Conservation (phyloP, 1,284 basidiomycete species). For the Pisolithus thermaeus region DNA sequence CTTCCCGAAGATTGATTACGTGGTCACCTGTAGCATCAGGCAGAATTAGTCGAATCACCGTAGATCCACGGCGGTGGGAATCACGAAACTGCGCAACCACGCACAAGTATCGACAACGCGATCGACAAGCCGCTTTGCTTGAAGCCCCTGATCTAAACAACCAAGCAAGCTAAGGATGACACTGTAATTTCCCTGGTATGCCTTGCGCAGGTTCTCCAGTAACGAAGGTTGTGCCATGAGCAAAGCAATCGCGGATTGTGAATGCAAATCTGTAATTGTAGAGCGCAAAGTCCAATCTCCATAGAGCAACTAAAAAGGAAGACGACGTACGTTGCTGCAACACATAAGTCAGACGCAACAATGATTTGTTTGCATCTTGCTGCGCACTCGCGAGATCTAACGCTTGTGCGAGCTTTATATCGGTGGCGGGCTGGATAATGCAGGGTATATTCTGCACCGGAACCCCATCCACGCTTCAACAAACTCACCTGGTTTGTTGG, state of each 20-base stretch:
- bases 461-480: neutral
- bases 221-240: conserved; percentile 75
- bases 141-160: conserved; percentile 77
- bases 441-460: neutral
- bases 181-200: conserved; percentile 86
- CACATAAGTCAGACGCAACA: conserved; percentile 81
- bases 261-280: conserved; percentile 46
- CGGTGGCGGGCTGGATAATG: conserved; percentile 37
- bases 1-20: conserved; percentile 86
- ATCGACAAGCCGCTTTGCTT: conserved; percentile 84
- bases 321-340: conserved; percentile 65
- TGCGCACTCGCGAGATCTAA: conserved; percentile 79
- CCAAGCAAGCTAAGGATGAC: conserved; percentile 86
- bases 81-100: conserved; percentile 23
- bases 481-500: conserved; percentile 26
- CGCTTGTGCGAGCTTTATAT: conserved; percentile 51
- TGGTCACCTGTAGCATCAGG: conserved; percentile 56
- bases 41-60: conserved; percentile 9
- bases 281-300: conserved; percentile 6
- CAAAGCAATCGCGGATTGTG: conserved; percentile 77
- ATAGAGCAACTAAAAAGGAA: neutral
- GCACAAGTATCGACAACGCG: conserved; percentile 82
- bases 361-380: conserved; percentile 77
- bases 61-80: neutral
- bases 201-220: conserved; percentile 81